Percentiles rank a stretch among this genome's conserved stretches.
These are phyloP conservation scores for Dendrocalamus sinicus DNA, from an alignment of 176 grass and related monocot species.

Conservation along the genomic window DNA sequence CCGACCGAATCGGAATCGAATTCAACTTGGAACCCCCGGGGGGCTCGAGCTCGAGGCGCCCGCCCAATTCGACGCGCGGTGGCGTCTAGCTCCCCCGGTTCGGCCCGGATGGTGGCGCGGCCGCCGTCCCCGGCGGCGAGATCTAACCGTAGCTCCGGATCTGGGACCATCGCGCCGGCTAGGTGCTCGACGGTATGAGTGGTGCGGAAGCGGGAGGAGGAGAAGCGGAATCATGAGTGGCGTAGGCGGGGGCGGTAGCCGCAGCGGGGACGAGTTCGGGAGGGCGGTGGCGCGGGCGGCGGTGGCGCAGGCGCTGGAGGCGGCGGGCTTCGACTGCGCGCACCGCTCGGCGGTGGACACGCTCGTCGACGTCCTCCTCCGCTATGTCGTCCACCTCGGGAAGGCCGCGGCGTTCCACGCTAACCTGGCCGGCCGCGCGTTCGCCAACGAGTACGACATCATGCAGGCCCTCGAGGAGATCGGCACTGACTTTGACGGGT, in stretches of 20 bases:
- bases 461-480: conserved; percentile 82
- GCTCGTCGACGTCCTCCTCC: conserved; percentile 63
- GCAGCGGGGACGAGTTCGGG: conserved; percentile 65
- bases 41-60: background rate
- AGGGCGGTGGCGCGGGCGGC: conserved; percentile 65
- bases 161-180: conserved; percentile 53
- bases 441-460: conserved; percentile 78
- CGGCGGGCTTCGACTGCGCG: conserved; percentile 63
- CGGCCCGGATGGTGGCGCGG: conserved; percentile 22
- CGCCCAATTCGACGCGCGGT: conserved; percentile 33
- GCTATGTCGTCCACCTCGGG: conserved; percentile 76
- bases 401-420: conserved; percentile 66
- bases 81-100: background rate
- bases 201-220: conserved; percentile 6
- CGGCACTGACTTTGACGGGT: conserved; percentile 56
- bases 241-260: background rate
- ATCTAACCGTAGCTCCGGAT: conserved; percentile 72
- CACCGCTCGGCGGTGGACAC: conserved; percentile 69
- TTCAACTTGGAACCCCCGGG: conserved; percentile 14
- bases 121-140: background rate
- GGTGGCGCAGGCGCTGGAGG: conserved; percentile 73
- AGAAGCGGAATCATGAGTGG: conserved; percentile 48
- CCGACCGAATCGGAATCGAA: conserved; percentile 13
- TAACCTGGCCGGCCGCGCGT: conserved; percentile 66
- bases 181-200: conserved; percentile 51